Percentiles rank a stretch among this genome's conserved stretches.
Conservation (phyloP, 2,329 filamentous ascomycete genomes). For the Botrytis galanthina region DNA sequence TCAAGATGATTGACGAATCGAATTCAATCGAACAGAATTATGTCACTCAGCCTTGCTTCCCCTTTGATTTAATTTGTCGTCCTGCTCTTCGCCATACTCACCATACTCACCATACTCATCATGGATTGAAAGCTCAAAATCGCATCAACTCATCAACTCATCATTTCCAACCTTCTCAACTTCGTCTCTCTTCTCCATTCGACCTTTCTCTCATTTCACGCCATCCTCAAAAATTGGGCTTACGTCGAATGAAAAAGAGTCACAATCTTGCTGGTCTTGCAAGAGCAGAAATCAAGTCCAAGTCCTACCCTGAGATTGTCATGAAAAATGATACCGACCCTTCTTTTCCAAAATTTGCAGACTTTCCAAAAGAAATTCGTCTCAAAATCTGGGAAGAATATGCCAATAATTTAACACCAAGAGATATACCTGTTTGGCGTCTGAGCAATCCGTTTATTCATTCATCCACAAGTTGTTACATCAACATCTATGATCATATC, state of each 20-base stretch:
- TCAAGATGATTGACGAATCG: not conserved
- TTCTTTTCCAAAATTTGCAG: not conserved
- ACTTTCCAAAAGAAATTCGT: not conserved
- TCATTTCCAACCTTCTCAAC: not conserved
- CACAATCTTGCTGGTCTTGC: not conserved
- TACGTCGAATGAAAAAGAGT: not conserved
- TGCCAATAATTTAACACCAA: not conserved
- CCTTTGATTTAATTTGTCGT: not conserved
- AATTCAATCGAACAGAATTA: not conserved
- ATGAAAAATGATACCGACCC: not conserved
- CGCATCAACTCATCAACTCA: not conserved
- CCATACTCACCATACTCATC: not conserved
- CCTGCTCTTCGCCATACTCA: not conserved
- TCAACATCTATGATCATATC: not conserved
- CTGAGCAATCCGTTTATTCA: not conserved
- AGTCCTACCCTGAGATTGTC: not conserved
- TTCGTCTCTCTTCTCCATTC: not conserved
- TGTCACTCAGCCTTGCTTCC: not conserved
- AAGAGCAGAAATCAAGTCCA: not conserved
- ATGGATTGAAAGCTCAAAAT: not conserved
- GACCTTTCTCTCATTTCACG: not conserved
- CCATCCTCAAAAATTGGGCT: not conserved
- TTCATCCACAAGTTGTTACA: not conserved
- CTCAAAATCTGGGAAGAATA: constrained; percentile 1
- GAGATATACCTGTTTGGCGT: constrained; percentile 6